phyloP scores from a whole-genome alignment of 352 stramenopile genomes.

The Blastocystis hominis region DNA sequence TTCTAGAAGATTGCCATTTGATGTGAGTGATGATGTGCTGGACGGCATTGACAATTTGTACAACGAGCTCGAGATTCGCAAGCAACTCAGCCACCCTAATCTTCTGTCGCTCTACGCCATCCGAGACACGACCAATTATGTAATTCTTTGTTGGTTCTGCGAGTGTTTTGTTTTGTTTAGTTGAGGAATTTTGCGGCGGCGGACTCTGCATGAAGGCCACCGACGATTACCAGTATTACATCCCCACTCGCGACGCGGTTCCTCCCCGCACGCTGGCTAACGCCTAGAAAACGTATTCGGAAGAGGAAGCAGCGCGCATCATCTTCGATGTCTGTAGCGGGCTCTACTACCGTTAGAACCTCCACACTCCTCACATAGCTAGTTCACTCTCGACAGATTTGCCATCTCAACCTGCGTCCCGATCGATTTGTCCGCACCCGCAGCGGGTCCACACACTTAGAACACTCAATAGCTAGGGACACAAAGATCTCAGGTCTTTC shows the following conservation, averaged over 20 bases:
- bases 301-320: background rate
- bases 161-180: background rate
- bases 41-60: background rate
- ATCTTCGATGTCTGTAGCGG: background rate
- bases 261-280: background rate
- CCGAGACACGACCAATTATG: background rate
- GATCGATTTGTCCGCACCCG: background rate
- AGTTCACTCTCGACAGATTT: slow-evolving; percentile 4
- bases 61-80: background rate
- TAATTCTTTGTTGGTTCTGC: background rate
- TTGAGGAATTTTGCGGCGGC: background rate
- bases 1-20: background rate
- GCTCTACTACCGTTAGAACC: background rate
- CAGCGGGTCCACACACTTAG: background rate
- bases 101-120: background rate
- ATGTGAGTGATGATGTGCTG: background rate
- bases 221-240: background rate
- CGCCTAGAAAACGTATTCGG: background rate
- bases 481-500: background rate
- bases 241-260: background rate
- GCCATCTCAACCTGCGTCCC: slow-evolving; percentile 9
- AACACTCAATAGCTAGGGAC: background rate
- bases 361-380: background rate
- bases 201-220: background rate
- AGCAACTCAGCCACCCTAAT: background rate